Evolutionary conservation across 495 filamentous ascomycete species (phyloP), one percentile per base, ranked within the genome.

Genomic region (Hypoxylon cercidicola): DNA sequence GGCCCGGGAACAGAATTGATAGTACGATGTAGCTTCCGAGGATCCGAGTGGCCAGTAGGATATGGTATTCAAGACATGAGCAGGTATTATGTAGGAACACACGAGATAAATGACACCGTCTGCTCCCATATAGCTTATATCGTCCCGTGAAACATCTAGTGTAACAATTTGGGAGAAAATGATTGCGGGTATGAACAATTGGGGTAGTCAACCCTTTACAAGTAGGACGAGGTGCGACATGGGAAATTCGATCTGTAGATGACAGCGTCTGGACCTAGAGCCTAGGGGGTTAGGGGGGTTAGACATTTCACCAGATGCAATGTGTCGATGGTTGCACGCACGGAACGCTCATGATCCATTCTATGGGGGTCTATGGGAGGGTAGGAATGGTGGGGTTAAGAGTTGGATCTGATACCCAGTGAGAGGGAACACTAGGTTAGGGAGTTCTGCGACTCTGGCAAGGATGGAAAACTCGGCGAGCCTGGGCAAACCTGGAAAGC

Each of bases 51-150:
- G 55, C 54, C 47, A 56, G 50, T 60, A 28, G 37, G 44, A 63
- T 60, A 55, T 44, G 50, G 15, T 37, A 37, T 56, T 60, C 55
- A 32, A 56, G 28, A 57, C 49, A 62, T 45, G 37, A 21, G 28
- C 49, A 23, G 30, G 39, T 60, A 8, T 51, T 59, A 46, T 15
- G 44, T 50, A 50, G 48, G 55, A 60, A 55, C 21, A 41, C 60
- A 47, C 55, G 59, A 55, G 39, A 56, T 59, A 48, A 56, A 62
- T 51, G 65, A 55, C 50, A 63, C 48, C 32, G 46, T 60, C 46
- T 51, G 60, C 30, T 55, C 44, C 65, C 55, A 60, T 67, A 58
- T 63, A 68, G 49, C 55, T 68, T 68, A 68, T 68, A 63, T 60
- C 53, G 50, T 19, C 37, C 65, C 43, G 65, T 63, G 65, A 60